These are phyloP conservation scores for Bipolaris cookei DNA, from an alignment of 2,329 filamentous ascomycete genomes.

Conservation along the genomic window DNA sequence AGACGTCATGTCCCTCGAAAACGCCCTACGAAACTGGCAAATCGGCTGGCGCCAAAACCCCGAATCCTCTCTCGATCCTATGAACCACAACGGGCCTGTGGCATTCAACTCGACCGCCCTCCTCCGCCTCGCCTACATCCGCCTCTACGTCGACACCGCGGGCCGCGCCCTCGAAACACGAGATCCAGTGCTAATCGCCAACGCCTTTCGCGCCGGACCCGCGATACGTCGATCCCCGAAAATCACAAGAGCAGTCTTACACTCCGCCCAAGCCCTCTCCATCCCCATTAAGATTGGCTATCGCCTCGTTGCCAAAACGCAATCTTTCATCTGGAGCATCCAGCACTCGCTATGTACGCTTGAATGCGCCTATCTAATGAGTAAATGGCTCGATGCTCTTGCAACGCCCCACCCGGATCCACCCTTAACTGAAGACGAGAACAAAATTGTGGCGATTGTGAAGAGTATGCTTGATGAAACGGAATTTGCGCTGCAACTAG, in stretches of 20 bases:
- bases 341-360: slow-evolving; percentile 51
- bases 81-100: slow-evolving; percentile 65
- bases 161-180: slow-evolving; percentile 69
- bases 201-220: slow-evolving; percentile 65
- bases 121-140: slow-evolving; percentile 66
- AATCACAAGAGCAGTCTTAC: slow-evolving; percentile 68
- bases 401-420: slow-evolving; percentile 42
- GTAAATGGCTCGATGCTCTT: slow-evolving; percentile 50
- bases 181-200: slow-evolving; percentile 67
- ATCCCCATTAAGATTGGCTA: slow-evolving; percentile 65
- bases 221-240: slow-evolving; percentile 64
- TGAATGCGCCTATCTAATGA: slow-evolving; percentile 51
- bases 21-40: slow-evolving; percentile 54
- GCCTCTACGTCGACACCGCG: slow-evolving; percentile 70
- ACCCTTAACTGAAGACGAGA: slow-evolving; percentile 49
- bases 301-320: slow-evolving; percentile 49
- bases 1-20: slow-evolving; percentile 52
- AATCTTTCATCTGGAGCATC: slow-evolving; percentile 51
- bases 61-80: slow-evolving; percentile 56
- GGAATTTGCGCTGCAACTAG: slow-evolving; percentile 39
- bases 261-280: slow-evolving; percentile 71
- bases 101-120: slow-evolving; percentile 70
- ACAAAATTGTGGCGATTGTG: slow-evolving; percentile 46
- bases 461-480: slow-evolving; percentile 54
- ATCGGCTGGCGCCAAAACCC: slow-evolving; percentile 50